phyloP scores from a whole-genome alignment of 1,139 yeast genomes.

The Kodamaea fungicola region DNA sequence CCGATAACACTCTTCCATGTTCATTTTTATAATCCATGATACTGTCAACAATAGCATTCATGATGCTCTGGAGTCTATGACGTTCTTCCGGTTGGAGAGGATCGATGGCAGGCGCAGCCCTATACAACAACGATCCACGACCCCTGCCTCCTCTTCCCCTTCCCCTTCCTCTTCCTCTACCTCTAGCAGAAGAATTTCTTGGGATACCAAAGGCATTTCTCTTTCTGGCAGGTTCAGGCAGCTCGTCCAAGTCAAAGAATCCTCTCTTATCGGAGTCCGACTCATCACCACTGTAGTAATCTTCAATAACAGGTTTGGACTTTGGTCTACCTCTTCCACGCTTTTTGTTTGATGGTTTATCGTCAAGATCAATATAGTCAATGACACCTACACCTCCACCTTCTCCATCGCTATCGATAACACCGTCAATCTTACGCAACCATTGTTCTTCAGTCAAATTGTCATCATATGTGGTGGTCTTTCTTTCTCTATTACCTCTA shows the following conservation, averaged over 20 bases:
- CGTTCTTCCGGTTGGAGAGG: conserved; percentile 43
- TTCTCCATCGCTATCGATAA: conserved; percentile 32
- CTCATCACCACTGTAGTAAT: conserved; percentile 15
- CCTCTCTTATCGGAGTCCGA: conserved; percentile 8
- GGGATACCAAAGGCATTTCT: neutral
- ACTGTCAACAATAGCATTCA: conserved; percentile 43
- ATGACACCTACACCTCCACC: conserved; percentile 9
- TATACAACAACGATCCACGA: conserved; percentile 22
- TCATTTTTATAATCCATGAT: conserved; percentile 44
- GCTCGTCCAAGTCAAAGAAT: conserved; percentile 4
- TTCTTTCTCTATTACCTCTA: conserved; percentile 67
- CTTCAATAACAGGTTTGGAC: conserved; percentile 18
- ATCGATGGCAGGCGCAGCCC: conserved; percentile 39
- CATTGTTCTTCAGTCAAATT: conserved; percentile 76
- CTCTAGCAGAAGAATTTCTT: conserved; percentile 11
- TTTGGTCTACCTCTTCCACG: conserved; percentile 24
- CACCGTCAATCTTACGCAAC: conserved; percentile 58
- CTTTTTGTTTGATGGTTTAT: conserved; percentile 7
- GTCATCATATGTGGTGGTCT: conserved; percentile 59
- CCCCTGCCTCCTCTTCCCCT: conserved; percentile 21
- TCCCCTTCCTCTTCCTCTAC: conserved; percentile 19
- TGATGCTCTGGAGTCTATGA: conserved; percentile 35
- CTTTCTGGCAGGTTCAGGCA: conserved; percentile 7
- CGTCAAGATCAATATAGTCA: conserved; percentile 10
- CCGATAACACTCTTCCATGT: conserved; percentile 46